phyloP scores from a whole-genome alignment of 495 filamentous ascomycete species.

The Penicillium maclennaniae region DNA sequence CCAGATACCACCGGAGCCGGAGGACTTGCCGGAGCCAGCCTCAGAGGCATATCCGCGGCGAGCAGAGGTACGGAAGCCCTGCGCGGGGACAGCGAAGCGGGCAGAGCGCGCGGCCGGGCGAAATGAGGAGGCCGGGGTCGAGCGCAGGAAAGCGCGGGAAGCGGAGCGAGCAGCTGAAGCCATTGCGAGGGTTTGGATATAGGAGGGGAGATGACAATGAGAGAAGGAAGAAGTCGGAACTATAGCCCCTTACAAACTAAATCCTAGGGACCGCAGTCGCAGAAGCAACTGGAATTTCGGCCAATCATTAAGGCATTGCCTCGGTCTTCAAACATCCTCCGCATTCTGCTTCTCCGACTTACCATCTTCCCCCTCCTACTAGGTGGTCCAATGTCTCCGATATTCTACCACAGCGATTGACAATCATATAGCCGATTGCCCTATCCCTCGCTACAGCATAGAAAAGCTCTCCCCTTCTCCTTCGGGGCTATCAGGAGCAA shows the following conservation, averaged over 20 bases:
- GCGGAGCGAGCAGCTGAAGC: slow-evolving; percentile 52
- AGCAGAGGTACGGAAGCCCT: slow-evolving; percentile 59
- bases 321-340: slow-evolving; percentile 15
- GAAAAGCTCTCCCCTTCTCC: background rate
- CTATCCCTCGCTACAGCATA: background rate
- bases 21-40: slow-evolving; percentile 50
- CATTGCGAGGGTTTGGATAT: slow-evolving; percentile 37
- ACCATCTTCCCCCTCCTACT: background rate
- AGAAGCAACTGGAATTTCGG: slow-evolving; percentile 14
- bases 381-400: background rate
- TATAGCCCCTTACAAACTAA: slow-evolving; percentile 1
- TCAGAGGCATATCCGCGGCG: slow-evolving; percentile 77
- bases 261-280: background rate
- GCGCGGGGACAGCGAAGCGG: slow-evolving; percentile 56
- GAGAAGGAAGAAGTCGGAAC: slow-evolving; percentile 15
- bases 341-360: slow-evolving; percentile 11
- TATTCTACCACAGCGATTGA: background rate
- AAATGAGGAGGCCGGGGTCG: slow-evolving; percentile 44
- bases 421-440: background rate
- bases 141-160: slow-evolving; percentile 50
- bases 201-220: slow-evolving; percentile 4
- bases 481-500: background rate
- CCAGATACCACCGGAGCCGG: slow-evolving; percentile 42
- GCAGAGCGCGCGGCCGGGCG: slow-evolving; percentile 50
- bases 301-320: slow-evolving; percentile 22